These are phyloP conservation scores for Calonectria honghensis DNA, from an alignment of 2,329 filamentous ascomycete genomes.

Conservation along the genomic window DNA sequence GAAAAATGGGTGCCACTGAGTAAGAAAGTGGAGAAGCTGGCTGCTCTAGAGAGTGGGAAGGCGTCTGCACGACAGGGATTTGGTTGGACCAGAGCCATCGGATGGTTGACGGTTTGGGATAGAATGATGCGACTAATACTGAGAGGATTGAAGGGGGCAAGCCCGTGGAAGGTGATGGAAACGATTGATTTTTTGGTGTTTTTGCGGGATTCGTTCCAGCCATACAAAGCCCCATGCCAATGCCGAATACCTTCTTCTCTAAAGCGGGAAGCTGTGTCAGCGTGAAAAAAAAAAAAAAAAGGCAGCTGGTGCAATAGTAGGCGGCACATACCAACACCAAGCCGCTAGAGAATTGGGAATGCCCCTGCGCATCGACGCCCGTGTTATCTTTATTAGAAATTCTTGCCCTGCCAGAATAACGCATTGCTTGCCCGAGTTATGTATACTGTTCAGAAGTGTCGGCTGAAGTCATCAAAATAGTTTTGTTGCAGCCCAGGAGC, in stretches of 20 bases:
- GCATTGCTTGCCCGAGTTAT: background rate
- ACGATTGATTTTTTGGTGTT: background rate
- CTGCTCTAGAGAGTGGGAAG: constrained; percentile 7
- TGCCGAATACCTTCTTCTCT: background rate
- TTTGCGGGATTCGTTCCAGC: background rate
- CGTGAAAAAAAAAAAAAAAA: too few species aligned
- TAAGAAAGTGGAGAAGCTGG: constrained; percentile 6
- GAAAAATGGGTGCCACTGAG: constrained; percentile 7
- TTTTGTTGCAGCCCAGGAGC: background rate
- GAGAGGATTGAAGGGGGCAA: background rate
- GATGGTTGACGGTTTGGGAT: constrained; percentile 13
- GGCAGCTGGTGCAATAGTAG: background rate
- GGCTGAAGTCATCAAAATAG: background rate
- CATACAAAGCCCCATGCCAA: background rate
- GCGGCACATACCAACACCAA: background rate
- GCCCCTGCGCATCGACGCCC: background rate
- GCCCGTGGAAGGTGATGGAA: background rate
- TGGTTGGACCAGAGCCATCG: constrained; percentile 21
- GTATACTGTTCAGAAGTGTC: background rate
- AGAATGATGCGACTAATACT: constrained; percentile 6
- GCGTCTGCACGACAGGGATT: constrained; percentile 3
- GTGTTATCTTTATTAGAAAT: constrained; percentile 2
- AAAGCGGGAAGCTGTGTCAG: background rate
- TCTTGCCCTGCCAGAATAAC: background rate
- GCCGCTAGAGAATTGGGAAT: constrained; percentile 15